Conservation (phyloP, 1,284 basidiomycete species). For the Rhodotorula sp. region DNA sequence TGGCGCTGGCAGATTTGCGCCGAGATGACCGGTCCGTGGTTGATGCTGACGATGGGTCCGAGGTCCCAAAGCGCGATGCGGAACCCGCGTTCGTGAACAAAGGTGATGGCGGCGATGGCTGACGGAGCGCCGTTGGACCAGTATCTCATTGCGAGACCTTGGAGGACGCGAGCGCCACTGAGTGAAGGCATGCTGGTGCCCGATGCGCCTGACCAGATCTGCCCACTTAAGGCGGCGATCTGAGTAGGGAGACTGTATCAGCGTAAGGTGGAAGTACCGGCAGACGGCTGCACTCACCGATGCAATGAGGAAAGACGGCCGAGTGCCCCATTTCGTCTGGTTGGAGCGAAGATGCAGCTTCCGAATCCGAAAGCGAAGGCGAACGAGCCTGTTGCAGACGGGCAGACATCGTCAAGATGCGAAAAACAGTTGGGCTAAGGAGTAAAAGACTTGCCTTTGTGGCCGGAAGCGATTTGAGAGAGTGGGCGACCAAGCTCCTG, state of each 20-base stretch:
- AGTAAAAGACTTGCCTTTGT: background rate
- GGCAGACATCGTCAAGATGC: conserved; percentile 16
- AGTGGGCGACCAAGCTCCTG: conserved; percentile 52
- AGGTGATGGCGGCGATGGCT: conserved; percentile 54
- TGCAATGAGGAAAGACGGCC: conserved; percentile 54
- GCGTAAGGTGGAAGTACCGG: too few relatives aligned
- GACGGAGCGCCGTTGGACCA: conserved; percentile 54
- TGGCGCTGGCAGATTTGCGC: conserved; percentile 49
- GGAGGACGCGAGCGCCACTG: conserved; percentile 53
- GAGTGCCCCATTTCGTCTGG: conserved; percentile 54
- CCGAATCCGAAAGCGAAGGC: conserved; percentile 51
- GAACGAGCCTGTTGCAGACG: conserved; percentile 52
- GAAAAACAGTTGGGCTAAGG: too few relatives aligned
- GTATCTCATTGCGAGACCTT: conserved; percentile 54
- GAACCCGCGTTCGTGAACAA: conserved; percentile 53
- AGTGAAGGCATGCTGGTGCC: conserved; percentile 52
- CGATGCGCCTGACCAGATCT: conserved; percentile 52
- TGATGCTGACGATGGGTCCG: conserved; percentile 53
- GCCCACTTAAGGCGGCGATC: conserved; percentile 53
- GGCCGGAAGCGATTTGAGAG: conserved; percentile 48
- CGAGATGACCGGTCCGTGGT: conserved; percentile 24
- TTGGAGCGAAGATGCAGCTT: conserved; percentile 52
- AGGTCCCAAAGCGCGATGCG: conserved; percentile 54
- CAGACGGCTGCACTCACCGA: conserved; percentile 37
- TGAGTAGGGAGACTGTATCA: too few relatives aligned